phyloP scores from a whole-genome alignment of 176 grass and related monocot genomes.

The Guadua angustifolia region DNA sequence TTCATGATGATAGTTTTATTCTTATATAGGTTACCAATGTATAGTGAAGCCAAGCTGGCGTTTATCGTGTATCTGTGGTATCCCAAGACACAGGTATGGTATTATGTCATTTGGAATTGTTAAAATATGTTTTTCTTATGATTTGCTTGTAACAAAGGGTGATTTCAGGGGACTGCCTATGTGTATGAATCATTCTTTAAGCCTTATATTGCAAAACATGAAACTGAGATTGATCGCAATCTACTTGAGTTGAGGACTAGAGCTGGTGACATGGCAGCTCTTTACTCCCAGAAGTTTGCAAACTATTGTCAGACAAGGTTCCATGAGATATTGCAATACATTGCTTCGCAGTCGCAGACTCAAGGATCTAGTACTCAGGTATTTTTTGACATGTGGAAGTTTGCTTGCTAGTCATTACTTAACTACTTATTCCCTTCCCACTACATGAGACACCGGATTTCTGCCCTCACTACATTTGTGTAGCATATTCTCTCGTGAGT shows the following conservation, averaged over 20 bases:
- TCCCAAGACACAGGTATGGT: slow-evolving; percentile 75
- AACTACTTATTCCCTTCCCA: background rate
- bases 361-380: slow-evolving; percentile 49
- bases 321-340: slow-evolving; percentile 78
- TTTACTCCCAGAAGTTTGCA: slow-evolving; percentile 65
- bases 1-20: slow-evolving; percentile 16
- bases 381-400: slow-evolving; percentile 13
- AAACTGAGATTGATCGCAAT: slow-evolving; percentile 79
- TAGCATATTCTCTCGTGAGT: slow-evolving; percentile 7
- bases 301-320: slow-evolving; percentile 78
- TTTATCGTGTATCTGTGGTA: slow-evolving; percentile 94
- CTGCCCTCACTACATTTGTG: background rate
- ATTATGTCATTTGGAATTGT: slow-evolving; percentile 4
- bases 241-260: slow-evolving; percentile 79
- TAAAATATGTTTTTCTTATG: slow-evolving; percentile 12
- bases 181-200: slow-evolving; percentile 80
- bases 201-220: slow-evolving; percentile 80
- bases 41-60: slow-evolving; percentile 87
- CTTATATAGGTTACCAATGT: slow-evolving; percentile 80
- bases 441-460: background rate
- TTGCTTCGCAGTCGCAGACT: slow-evolving; percentile 62
- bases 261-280: slow-evolving; percentile 52
- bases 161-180: slow-evolving; percentile 84
- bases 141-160: slow-evolving; percentile 15
- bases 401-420: slow-evolving; percentile 19